Percentiles rank a stretch among this genome's conserved stretches.
Evolutionary conservation across 2,329 filamentous ascomycete genomes (phyloP).

Genomic region (Pseudomassariella vexata): DNA sequence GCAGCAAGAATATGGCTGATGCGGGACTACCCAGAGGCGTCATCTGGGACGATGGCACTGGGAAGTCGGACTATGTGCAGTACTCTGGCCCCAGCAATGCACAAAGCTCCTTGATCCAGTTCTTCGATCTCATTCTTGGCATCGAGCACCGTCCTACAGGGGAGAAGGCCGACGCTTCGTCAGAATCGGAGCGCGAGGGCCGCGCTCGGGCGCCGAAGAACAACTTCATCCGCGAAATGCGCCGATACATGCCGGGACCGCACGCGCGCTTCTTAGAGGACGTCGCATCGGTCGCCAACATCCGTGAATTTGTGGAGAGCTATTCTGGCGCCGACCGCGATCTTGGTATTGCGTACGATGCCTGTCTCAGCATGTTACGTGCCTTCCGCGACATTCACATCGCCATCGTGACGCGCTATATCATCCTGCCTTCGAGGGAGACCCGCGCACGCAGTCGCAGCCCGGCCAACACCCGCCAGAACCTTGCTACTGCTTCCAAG

Average conservation of each 20-base stretch:
- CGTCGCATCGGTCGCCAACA: constrained; percentile 74
- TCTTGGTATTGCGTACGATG: constrained; percentile 79
- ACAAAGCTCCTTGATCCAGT: constrained; percentile 93
- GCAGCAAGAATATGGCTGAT: constrained; percentile 96
- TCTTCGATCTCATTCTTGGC: constrained; percentile 89
- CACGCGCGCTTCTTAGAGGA: constrained; percentile 86
- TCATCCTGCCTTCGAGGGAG: constrained; percentile 81
- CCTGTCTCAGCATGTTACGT: constrained; percentile 68
- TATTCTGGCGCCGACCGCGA: constrained; percentile 52
- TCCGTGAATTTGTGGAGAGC: constrained; percentile 72
- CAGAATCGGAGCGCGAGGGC: constrained; percentile 40
- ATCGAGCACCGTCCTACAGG: constrained; percentile 89
- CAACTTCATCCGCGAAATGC: constrained; percentile 97
- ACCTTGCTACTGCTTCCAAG: constrained; percentile 57
- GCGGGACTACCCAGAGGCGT: constrained; percentile 85
- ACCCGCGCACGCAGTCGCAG: constrained; percentile 55
- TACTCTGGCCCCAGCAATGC: constrained; percentile 95
- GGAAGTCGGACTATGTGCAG: constrained; percentile 65
- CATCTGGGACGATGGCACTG: constrained; percentile 76
- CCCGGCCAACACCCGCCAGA: constrained; percentile 30
- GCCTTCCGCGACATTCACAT: constrained; percentile 89
- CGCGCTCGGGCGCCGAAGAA: constrained; percentile 48
- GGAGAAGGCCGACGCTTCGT: constrained; percentile 47
- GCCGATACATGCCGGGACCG: constrained; percentile 89
- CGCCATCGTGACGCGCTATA: constrained; percentile 91